Conservation (phyloP, 2,329 filamentous ascomycete genomes). For the Cordyceps militaris region DNA sequence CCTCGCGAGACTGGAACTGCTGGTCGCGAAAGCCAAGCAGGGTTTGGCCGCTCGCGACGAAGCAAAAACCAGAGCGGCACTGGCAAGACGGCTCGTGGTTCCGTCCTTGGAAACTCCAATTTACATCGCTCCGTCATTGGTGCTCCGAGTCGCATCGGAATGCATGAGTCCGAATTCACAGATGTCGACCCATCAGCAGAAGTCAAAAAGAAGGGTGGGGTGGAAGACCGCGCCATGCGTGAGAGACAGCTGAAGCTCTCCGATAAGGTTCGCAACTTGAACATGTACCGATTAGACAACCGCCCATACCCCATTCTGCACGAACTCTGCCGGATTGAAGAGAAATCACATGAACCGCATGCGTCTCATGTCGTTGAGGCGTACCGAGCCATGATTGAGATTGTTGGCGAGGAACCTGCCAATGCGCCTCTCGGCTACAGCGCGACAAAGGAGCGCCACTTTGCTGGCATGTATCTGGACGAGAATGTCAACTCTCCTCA, state of each 20-base stretch:
- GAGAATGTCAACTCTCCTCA: slow-evolving; percentile 58
- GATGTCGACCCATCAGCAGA: slow-evolving; percentile 57
- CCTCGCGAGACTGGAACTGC: slow-evolving; percentile 42
- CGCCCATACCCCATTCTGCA: slow-evolving; percentile 66
- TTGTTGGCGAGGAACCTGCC: slow-evolving; percentile 65
- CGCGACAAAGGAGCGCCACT: slow-evolving; percentile 68
- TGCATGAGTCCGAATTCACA: slow-evolving; percentile 58
- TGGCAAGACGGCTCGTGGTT: slow-evolving; percentile 45
- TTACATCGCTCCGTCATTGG: slow-evolving; percentile 85
- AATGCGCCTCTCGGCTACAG: slow-evolving; percentile 53
- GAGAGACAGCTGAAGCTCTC: slow-evolving; percentile 81
- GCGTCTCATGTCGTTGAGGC: slow-evolving; percentile 71
- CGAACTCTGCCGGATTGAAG: slow-evolving; percentile 69
- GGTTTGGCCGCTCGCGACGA: slow-evolving; percentile 54
- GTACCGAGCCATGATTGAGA: slow-evolving; percentile 72
- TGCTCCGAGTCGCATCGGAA: slow-evolving; percentile 60
- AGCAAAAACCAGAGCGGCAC: slow-evolving; percentile 42
- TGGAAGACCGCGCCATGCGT: slow-evolving; percentile 68
- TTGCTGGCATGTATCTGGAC: slow-evolving; percentile 69
- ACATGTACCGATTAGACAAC: slow-evolving; percentile 60
- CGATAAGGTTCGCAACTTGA: slow-evolving; percentile 71
- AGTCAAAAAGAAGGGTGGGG: slow-evolving; percentile 36
- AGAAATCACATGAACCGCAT: slow-evolving; percentile 61
- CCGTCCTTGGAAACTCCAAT: slow-evolving; percentile 50
- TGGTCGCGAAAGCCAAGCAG: slow-evolving; percentile 43